Conservation (phyloP, 768 basidiomycete species). For the Naganishia kalamii region DNA sequence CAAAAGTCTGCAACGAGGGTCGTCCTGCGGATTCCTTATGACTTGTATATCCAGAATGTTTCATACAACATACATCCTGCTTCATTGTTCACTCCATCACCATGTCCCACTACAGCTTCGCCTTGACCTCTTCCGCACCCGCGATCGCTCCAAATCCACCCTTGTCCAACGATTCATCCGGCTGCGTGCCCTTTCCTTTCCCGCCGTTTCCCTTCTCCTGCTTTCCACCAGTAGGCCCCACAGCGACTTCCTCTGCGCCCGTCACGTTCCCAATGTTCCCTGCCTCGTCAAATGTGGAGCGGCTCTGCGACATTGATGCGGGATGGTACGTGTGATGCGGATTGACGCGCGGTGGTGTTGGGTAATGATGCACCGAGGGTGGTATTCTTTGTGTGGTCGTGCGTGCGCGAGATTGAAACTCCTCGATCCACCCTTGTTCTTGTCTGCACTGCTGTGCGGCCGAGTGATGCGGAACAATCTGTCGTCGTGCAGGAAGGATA, state of each 20-base stretch:
- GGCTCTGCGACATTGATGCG: neutral
- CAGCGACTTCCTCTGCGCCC: neutral
- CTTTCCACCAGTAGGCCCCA: neutral
- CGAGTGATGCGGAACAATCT: neutral
- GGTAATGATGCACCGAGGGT: neutral
- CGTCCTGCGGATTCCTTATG: too few species aligned
- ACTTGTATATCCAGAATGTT: too few species aligned
- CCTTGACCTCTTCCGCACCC: constrained; percentile 10
- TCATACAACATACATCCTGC: neutral
- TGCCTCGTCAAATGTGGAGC: neutral
- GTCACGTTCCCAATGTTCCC: neutral
- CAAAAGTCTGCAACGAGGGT: too few species aligned
- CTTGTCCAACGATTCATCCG: constrained; percentile 2
- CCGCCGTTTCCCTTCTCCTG: neutral
- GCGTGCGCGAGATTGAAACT: neutral
- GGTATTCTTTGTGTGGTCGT: neutral
- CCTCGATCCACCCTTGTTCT: neutral
- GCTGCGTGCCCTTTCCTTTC: neutral
- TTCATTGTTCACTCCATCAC: neutral
- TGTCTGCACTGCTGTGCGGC: neutral
- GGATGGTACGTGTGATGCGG: neutral
- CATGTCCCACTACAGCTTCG: neutral
- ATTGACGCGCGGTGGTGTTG: neutral
- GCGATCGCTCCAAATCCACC: constrained; percentile 3
- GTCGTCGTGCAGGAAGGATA: neutral